These are phyloP conservation scores for Fusarium neocosmosporiellum DNA, from an alignment of 2,329 filamentous ascomycete genomes.

Conservation along the genomic window DNA sequence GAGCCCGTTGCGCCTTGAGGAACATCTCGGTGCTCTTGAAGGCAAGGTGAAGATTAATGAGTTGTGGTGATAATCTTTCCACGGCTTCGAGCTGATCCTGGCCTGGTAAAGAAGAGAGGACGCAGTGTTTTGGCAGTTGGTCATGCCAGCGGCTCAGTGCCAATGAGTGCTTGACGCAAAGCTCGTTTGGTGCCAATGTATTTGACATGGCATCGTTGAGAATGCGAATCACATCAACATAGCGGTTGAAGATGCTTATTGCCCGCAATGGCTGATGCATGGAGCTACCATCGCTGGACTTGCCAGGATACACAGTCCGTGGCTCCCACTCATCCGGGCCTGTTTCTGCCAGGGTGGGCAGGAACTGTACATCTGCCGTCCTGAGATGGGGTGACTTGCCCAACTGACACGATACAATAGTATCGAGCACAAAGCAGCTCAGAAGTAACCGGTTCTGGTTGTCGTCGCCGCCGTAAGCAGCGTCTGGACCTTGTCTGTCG, in stretches of 20 bases:
- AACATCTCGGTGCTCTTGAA: not conserved
- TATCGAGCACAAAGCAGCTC: not conserved
- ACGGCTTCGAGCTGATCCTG: not conserved
- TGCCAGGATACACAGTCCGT: not conserved
- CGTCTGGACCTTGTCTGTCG: not conserved
- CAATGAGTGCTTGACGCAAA: not conserved
- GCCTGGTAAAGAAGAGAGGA: not conserved
- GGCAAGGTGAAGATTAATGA: not conserved
- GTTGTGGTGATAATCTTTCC: not conserved
- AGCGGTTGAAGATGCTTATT: conserved; percentile 2
- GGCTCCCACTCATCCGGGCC: conserved; percentile 3
- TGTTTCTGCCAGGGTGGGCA: not conserved
- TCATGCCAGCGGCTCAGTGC: conserved; percentile 1
- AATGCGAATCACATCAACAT: not conserved
- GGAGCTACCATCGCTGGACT: not conserved
- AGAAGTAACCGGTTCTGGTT: not conserved
- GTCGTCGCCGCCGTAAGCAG: not conserved
- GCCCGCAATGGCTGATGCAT: not conserved
- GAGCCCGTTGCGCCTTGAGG: not conserved
- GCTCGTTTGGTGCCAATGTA: not conserved
- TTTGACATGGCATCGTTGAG: conserved; percentile 1
- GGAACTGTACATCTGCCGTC: not conserved
- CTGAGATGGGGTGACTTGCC: not conserved
- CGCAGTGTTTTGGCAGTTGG: not conserved
- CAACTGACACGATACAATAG: not conserved